Evolutionary conservation across 257 asterid genomes (phyloP), one percentile per base, ranked within the genome.

Genomic region (Rubia yunnanensis): DNA sequence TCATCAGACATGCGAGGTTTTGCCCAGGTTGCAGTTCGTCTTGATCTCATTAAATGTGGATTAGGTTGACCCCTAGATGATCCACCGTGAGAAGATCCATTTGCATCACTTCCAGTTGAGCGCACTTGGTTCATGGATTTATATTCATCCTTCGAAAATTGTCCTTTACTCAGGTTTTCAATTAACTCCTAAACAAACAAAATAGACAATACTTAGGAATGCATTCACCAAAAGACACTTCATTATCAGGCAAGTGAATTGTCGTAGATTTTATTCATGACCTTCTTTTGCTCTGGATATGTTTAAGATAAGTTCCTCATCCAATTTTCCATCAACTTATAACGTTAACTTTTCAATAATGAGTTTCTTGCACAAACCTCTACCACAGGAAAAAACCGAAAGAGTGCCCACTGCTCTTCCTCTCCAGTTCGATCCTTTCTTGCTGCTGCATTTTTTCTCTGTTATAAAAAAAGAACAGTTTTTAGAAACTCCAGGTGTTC

Each of bases 11-110:
- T 31, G 46, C 84, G 94, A 63, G 96, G 75, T 18, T 76, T 76
- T 62, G 97, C 98, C 96, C 97, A 92, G n/a, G 86, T 80, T 64
- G 97, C 92, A 44, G 99, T 94, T 71, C 99, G 78, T 77, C 94
- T 86, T 57, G 99, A 94, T 79, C 96, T 85, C 87, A 84, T 80
- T 56, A 96, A 89, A 56, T 80, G 87, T 64, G 96, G 92, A 68
- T 77, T 81, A 72, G 74, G 57, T 57, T 91, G 60, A 72, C 81
- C 76, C 78, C 70, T 81, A 44, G 41, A 74, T 14, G 95, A 68
- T 65, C 82, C 61, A 49, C 74, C 63, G 55, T 75, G 81, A 41
- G 88, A 22, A 61, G 79, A 70, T 58, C 82, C 80, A 70, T 60
- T 74, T 20, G 63, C 66, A 49, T 52, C 77, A 34, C 48, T 59